Percentiles rank a stretch among this genome's conserved stretches.
These are phyloP conservation scores for Candida xyloterini DNA, from an alignment of 805 yeast species.

Conservation along the genomic window DNA sequence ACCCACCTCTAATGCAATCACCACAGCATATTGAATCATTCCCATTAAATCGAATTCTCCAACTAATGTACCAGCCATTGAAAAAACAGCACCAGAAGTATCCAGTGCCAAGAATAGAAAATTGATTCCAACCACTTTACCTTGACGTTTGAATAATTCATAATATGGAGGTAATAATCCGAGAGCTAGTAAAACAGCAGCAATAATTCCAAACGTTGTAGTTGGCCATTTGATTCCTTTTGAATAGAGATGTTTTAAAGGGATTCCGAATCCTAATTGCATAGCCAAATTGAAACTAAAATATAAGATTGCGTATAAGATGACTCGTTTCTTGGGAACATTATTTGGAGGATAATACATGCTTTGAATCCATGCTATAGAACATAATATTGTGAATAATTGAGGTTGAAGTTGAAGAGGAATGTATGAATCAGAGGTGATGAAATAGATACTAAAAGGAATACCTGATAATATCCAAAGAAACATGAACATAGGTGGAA, in stretches of 20 bases:
- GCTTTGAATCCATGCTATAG: constrained; percentile 64
- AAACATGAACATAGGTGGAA: constrained; percentile 88
- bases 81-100: constrained; percentile 74
- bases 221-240: constrained; percentile 44
- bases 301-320: constrained; percentile 36
- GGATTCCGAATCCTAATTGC: constrained; percentile 69
- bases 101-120: constrained; percentile 76
- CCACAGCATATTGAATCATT: constrained; percentile 68
- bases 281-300: constrained; percentile 49
- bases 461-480: constrained; percentile 78
- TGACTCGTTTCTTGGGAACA: constrained; percentile 35
- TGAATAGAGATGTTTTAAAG: constrained; percentile 52
- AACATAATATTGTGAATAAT: constrained; percentile 67
- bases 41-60: constrained; percentile 77
- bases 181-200: constrained; percentile 45
- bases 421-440: constrained; percentile 64
- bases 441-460: constrained; percentile 84
- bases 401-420: constrained; percentile 88
- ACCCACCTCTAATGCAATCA: constrained; percentile 74
- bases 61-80: constrained; percentile 55
- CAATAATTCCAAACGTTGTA: constrained; percentile 46
- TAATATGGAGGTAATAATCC: constrained; percentile 57
- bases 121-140: constrained; percentile 68
- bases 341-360: constrained; percentile 67
- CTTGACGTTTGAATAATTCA: constrained; percentile 49